Evolutionary conservation across 2,329 filamentous ascomycete species (phyloP).

Genomic region (Claviceps sorghi): DNA sequence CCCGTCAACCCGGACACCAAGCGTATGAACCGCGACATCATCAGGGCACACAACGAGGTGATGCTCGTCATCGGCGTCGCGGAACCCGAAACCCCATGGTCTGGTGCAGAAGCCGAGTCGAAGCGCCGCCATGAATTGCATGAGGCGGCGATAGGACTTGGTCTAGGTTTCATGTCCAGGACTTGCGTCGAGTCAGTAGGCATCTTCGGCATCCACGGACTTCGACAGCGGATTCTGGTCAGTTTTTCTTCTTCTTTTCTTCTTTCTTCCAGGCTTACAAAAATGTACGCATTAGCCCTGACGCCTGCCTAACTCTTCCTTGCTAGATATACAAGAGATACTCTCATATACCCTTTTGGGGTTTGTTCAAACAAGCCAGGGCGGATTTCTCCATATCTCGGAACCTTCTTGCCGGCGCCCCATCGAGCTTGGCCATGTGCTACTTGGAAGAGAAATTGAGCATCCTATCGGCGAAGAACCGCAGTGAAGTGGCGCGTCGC

Average conservation of each 20-base stretch:
- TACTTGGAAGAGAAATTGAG: constrained; percentile 16
- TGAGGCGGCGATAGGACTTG: constrained; percentile 31
- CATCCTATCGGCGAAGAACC: constrained; percentile 12
- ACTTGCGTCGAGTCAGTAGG: constrained; percentile 25
- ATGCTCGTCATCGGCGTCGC: constrained; percentile 49
- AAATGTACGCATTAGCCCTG: neutral
- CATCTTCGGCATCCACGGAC: constrained; percentile 37
- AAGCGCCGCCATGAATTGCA: constrained; percentile 30
- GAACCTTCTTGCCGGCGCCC: constrained; percentile 20
- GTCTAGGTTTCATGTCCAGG: constrained; percentile 20
- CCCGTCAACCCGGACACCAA: constrained; percentile 41
- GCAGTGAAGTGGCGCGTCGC: constrained; percentile 11
- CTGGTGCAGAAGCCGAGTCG: constrained; percentile 25
- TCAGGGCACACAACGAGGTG: constrained; percentile 47
- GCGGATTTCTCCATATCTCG: constrained; percentile 16
- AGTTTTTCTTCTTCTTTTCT: constrained; percentile 5
- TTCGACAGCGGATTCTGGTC: constrained; percentile 41
- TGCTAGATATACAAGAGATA: constrained; percentile 36
- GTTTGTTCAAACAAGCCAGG: constrained; percentile 20
- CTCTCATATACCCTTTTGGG: constrained; percentile 32
- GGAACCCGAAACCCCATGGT: constrained; percentile 35
- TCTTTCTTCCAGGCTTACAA: neutral
- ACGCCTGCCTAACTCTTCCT: neutral
- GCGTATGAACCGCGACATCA: constrained; percentile 39
- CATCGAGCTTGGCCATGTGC: constrained; percentile 15